These are phyloP conservation scores for Lolium perenne DNA, from an alignment of 176 grass and related monocot genomes.

Conservation along the genomic window DNA sequence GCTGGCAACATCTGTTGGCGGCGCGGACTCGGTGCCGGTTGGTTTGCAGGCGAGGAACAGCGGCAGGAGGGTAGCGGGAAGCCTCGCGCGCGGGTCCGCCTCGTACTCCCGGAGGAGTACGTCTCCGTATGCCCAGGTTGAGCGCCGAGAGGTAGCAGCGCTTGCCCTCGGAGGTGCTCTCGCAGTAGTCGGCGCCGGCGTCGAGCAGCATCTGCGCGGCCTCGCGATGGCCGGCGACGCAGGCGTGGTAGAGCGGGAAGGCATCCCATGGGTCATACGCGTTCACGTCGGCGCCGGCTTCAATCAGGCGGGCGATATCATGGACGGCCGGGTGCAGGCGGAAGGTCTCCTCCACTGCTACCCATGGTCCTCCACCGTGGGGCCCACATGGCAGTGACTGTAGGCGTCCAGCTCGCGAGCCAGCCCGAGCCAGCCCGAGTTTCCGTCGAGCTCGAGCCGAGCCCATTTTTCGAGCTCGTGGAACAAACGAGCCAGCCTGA, in stretches of 20 bases:
- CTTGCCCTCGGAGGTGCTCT: constrained; percentile 82
- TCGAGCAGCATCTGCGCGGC: constrained; percentile 80
- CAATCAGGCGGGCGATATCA: constrained; percentile 69
- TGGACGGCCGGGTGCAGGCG: constrained; percentile 67
- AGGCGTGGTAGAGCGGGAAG: constrained; percentile 75
- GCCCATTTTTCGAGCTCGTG: no score
- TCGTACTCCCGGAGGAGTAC: constrained; percentile 76
- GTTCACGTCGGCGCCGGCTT: constrained; percentile 79
- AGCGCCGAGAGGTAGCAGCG: constrained; percentile 81
- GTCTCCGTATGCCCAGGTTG: constrained; percentile 57
- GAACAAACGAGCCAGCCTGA: no score
- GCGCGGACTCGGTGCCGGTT: constrained; percentile 56
- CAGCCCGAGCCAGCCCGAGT: no score
- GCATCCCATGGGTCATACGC: constrained; percentile 75
- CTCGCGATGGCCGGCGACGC: constrained; percentile 65
- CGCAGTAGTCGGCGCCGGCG: constrained; percentile 78
- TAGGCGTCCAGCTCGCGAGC: no score
- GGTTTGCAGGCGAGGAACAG: constrained; percentile 60
- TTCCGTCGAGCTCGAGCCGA: no score
- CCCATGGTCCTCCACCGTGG: no score
- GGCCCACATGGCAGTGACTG: no score
- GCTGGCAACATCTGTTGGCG: constrained; percentile 47
- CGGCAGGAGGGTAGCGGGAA: constrained; percentile 59
- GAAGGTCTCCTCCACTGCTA: no score
- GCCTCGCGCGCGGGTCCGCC: constrained; percentile 61